These are phyloP conservation scores for Coleophoma eucalyptorum DNA, from an alignment of 2,329 filamentous ascomycete species.

Conservation along the genomic window DNA sequence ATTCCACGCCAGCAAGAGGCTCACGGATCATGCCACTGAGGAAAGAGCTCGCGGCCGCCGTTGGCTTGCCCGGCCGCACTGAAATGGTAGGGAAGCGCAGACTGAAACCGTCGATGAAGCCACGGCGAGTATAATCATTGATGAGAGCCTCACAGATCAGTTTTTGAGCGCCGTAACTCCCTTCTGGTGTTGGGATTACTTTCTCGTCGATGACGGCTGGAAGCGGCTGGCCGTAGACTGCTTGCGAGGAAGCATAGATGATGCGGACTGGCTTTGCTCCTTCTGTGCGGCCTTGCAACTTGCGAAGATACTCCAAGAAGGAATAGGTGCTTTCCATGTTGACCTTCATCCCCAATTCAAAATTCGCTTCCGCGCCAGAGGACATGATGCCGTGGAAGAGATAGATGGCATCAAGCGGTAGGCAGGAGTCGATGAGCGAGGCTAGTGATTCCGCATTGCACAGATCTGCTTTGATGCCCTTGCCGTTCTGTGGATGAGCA, in stretches of 20 bases:
- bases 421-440: slow-evolving; percentile 22
- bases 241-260: slow-evolving; percentile 55
- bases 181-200: slow-evolving; percentile 47
- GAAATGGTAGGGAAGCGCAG: slow-evolving; percentile 58
- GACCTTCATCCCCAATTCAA: slow-evolving; percentile 49
- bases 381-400: slow-evolving; percentile 64
- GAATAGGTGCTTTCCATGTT: slow-evolving; percentile 54
- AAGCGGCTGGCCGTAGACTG: slow-evolving; percentile 52
- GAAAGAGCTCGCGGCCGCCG: slow-evolving; percentile 57
- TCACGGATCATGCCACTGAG: slow-evolving; percentile 60
- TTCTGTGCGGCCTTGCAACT: slow-evolving; percentile 7
- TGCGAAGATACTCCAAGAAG: slow-evolving; percentile 48
- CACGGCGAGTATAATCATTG: slow-evolving; percentile 52
- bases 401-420: slow-evolving; percentile 43
- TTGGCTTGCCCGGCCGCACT: slow-evolving; percentile 55
- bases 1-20: slow-evolving; percentile 49
- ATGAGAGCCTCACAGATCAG: slow-evolving; percentile 56
- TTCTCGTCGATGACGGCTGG: slow-evolving; percentile 42
- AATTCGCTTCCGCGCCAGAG: slow-evolving; percentile 54
- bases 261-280: slow-evolving; percentile 41
- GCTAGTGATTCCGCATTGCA: slow-evolving; percentile 27
- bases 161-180: slow-evolving; percentile 58
- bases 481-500: slow-evolving; percentile 17
- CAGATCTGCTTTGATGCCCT: slow-evolving; percentile 27
- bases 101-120: slow-evolving; percentile 52